Evolutionary conservation across 2,329 filamentous ascomycete genomes (phyloP).

Genomic region (Colletotrichum tofieldiae): DNA sequence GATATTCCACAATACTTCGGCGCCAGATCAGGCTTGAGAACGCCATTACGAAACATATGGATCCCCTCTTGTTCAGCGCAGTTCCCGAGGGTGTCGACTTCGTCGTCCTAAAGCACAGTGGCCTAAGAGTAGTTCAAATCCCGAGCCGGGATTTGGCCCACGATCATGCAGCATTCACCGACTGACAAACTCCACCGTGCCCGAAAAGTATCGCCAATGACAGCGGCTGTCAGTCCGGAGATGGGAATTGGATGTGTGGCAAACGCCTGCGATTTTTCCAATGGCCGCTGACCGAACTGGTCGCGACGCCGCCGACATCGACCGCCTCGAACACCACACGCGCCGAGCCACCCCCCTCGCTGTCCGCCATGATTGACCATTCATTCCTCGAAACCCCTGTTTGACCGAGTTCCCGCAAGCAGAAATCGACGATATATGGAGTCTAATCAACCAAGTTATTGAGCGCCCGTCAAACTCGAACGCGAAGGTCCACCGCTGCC

Average conservation of each 20-base stretch:
- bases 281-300: conserved; percentile 17
- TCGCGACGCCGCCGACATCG: conserved; percentile 3
- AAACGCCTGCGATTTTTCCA: conserved; percentile 1
- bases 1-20: neutral
- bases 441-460: conserved; percentile 8
- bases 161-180: conserved; percentile 30
- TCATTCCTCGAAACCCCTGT: neutral
- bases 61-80: neutral
- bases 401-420: neutral
- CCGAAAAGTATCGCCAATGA: conserved; percentile 16
- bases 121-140: conserved; percentile 29
- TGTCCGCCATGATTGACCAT: conserved; percentile 2
- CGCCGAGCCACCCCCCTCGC: neutral
- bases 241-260: neutral
- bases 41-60: neutral
- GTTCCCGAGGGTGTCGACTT: neutral
- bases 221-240: neutral
- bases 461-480: neutral
- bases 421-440: conserved; percentile 18
- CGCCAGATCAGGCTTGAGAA: neutral
- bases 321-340: neutral
- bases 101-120: neutral
- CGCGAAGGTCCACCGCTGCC: conserved; percentile 1
- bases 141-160: conserved; percentile 39
- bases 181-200: conserved; percentile 17